Conservation (phyloP, 768 basidiomycete species). For the Coprinopsis sp. region DNA sequence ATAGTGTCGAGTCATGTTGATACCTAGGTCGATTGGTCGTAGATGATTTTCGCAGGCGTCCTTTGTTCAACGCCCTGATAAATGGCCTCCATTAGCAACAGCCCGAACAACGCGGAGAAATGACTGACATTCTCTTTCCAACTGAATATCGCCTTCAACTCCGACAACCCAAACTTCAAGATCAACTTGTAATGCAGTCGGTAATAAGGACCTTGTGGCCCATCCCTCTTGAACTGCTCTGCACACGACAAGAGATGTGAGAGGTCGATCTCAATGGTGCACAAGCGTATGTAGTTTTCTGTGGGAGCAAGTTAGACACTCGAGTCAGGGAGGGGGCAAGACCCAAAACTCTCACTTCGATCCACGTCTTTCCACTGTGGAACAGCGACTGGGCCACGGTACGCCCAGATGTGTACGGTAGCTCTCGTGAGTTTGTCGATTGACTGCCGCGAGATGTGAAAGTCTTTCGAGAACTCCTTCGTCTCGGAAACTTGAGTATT, state of each 20-base stretch:
- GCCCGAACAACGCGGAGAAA: neutral
- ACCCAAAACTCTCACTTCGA: neutral
- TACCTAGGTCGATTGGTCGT: too few relatives aligned
- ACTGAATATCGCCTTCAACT: constrained; percentile 40
- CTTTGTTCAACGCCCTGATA: too few relatives aligned
- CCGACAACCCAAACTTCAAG: constrained; percentile 40
- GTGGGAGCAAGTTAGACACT: neutral
- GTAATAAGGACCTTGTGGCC: constrained; percentile 17
- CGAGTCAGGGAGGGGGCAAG: constrained; percentile 17
- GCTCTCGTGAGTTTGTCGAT: constrained; percentile 9
- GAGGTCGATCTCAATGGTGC: constrained; percentile 18
- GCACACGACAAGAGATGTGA: constrained; percentile 3
- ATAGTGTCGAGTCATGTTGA: too few relatives aligned
- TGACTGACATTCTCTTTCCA: constrained; percentile 42
- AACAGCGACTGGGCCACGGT: constrained; percentile 10
- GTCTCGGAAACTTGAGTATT: constrained; percentile 17
- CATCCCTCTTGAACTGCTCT: constrained; percentile 6
- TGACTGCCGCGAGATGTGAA: constrained; percentile 10
- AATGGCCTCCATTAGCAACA: too few relatives aligned
- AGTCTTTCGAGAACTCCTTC: constrained; percentile 17
- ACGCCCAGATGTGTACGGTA: constrained; percentile 9
- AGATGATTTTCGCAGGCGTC: too few relatives aligned
- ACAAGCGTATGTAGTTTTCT: constrained; percentile 18
- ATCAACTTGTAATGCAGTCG: constrained; percentile 32
- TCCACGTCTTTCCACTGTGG: constrained; percentile 14